Conservation (phyloP, 129 eudicot species). For the Mikania micrantha region DNA sequence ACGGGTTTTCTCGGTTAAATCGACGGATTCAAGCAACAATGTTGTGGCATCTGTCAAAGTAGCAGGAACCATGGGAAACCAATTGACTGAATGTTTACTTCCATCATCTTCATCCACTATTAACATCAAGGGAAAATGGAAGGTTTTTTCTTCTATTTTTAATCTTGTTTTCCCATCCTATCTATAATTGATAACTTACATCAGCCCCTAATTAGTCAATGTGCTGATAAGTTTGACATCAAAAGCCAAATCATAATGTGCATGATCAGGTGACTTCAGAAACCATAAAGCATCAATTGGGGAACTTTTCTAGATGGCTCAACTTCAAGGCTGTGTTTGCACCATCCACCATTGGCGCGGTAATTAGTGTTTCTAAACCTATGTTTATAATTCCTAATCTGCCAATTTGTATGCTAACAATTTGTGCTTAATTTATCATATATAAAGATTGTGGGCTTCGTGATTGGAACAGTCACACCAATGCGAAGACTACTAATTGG, state of each 20-base stretch:
- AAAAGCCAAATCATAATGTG: neutral
- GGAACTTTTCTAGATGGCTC: conserved; percentile 8
- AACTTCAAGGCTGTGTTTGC: conserved; percentile 42
- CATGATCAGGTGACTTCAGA: conserved; percentile 13
- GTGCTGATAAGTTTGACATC: neutral
- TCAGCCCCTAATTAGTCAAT: neutral
- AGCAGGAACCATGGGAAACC: neutral
- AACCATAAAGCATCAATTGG: conserved; percentile 15
- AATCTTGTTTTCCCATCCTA: neutral
- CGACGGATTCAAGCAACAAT: neutral
- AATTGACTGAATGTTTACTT: conserved; percentile 21
- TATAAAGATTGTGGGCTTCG: conserved; percentile 53
- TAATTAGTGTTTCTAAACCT: conserved; percentile 1
- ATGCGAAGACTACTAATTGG: conserved; percentile 52
- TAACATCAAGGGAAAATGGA: neutral
- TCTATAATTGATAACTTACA: neutral
- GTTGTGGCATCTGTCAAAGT: conserved; percentile 6
- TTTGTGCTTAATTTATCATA: neutral
- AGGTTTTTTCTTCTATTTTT: neutral
- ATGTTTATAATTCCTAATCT: neutral
- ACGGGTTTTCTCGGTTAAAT: conserved; percentile 24
- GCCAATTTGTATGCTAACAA: neutral
- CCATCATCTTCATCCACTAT: conserved; percentile 20
- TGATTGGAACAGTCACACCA: conserved; percentile 40
- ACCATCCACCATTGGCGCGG: conserved; percentile 56